Conservation (phyloP, 306 rosid genomes). For the Oxytropis ochrocephala region DNA sequence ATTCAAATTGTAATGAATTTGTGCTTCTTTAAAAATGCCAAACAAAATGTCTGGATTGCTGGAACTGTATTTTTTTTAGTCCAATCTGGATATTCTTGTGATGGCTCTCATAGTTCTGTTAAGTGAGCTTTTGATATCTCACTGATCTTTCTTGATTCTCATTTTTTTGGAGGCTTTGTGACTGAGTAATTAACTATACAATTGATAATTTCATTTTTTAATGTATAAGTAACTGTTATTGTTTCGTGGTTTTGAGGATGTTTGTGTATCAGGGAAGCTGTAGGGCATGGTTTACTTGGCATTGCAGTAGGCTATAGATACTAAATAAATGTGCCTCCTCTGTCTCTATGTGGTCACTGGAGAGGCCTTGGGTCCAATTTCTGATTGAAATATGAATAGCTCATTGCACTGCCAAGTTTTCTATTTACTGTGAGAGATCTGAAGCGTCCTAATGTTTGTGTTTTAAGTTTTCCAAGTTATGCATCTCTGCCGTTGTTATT, state of each 20-base stretch:
- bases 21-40: neutral
- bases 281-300: neutral
- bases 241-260: neutral
- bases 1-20: neutral
- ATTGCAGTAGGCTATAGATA: neutral
- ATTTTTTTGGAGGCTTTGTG: neutral
- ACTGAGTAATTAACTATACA: neutral
- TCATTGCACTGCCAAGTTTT: neutral
- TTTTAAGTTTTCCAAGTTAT: neutral
- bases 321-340: neutral
- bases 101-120: neutral
- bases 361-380: neutral
- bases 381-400: conserved; percentile 3
- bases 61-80: neutral
- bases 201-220: neutral
- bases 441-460: neutral
- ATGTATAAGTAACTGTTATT: neutral
- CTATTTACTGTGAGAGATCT: neutral
- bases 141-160: neutral
- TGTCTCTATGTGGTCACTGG: neutral
- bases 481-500: neutral
- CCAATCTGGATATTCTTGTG: neutral
- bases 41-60: neutral
- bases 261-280: neutral
- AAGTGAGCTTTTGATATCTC: neutral